Evolutionary conservation across 768 basidiomycete genomes (phyloP).

Genomic region (Suillus lakei): DNA sequence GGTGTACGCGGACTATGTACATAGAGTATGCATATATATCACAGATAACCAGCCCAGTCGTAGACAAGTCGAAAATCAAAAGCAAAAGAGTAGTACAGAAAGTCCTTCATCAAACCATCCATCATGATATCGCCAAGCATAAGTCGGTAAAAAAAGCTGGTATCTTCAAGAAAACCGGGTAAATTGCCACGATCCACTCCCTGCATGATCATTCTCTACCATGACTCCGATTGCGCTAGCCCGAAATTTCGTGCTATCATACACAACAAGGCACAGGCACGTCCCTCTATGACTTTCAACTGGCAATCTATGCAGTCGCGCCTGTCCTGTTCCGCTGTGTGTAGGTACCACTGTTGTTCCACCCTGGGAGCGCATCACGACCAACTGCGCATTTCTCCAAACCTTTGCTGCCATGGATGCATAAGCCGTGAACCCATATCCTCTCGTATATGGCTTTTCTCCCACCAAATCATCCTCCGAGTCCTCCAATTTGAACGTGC

Average conservation of each 20-base stretch:
- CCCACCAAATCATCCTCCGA: constrained; percentile 9
- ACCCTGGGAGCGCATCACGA: constrained; percentile 11
- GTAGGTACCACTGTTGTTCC: constrained; percentile 8
- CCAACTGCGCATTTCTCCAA: constrained; percentile 5
- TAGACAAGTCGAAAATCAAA: not conserved
- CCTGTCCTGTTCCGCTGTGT: constrained; percentile 7
- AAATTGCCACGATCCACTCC: constrained; percentile 9
- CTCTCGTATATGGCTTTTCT: constrained; percentile 9
- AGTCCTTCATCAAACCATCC: not conserved
- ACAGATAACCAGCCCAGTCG: too few species aligned
- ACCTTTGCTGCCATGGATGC: constrained; percentile 12
- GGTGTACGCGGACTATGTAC: too few species aligned
- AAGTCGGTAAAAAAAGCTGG: not conserved
- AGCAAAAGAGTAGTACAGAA: not conserved
- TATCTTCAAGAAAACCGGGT: constrained; percentile 11
- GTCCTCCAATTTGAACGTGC: not conserved
- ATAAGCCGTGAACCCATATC: constrained; percentile 8
- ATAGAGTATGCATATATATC: too few species aligned
- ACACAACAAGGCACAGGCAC: constrained; percentile 9
- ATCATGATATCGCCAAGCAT: not conserved
- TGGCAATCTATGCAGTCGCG: constrained; percentile 11
- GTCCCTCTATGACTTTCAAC: constrained; percentile 6
- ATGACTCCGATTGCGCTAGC: constrained; percentile 11
- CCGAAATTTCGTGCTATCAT: constrained; percentile 8
- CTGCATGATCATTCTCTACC: constrained; percentile 8